These are phyloP conservation scores for Amaranthus palmeri DNA, from an alignment of 148 eudicot species.

Conservation along the genomic window DNA sequence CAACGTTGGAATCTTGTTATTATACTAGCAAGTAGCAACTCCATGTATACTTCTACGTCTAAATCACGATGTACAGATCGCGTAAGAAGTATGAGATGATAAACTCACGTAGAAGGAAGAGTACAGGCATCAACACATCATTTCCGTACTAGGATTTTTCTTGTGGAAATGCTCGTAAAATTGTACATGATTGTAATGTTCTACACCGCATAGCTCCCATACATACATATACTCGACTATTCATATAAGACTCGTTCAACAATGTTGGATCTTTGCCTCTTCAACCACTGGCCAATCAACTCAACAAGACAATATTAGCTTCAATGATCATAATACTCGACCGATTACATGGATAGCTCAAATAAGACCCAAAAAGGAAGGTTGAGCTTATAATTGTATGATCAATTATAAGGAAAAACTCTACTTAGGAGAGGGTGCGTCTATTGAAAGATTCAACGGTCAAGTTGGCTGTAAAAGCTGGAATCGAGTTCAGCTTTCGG, in stretches of 20 bases:
- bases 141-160: too few relatives aligned
- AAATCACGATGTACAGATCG: too few relatives aligned
- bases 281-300: neutral
- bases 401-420: neutral
- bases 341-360: neutral
- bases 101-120: too few relatives aligned
- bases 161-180: neutral
- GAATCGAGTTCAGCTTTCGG: slow-evolving; percentile 82
- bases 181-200: neutral
- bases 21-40: too few relatives aligned
- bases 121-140: neutral
- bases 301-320: neutral
- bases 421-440: slow-evolving; percentile 71
- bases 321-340: neutral
- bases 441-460: slow-evolving; percentile 94
- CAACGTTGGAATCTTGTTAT: too few relatives aligned
- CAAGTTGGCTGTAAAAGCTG: slow-evolving; percentile 97
- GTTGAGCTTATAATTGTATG: neutral
- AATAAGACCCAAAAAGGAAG: neutral
- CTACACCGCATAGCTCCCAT: neutral
- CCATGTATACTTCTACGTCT: too few relatives aligned
- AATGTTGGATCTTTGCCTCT: neutral
- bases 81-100: too few relatives aligned
- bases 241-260: too few relatives aligned
- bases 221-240: too few relatives aligned